Evolutionary conservation across 345 rosid genomes (phyloP), one percentile per base, ranked within the genome.

Genomic region (Gossypium rotundifolium): DNA sequence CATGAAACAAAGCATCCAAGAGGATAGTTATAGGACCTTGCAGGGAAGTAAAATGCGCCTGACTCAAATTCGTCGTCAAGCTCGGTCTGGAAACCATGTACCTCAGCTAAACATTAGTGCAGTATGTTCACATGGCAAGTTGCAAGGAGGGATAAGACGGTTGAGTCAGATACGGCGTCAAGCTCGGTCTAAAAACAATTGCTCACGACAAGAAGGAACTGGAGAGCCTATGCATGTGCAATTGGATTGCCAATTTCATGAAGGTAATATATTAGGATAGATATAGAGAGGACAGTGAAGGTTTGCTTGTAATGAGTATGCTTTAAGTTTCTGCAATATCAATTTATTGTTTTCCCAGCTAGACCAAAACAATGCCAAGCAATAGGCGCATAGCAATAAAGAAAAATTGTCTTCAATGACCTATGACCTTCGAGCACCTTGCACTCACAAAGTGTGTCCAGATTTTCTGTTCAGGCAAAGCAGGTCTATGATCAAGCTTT

Each of bases 21-120:
- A 25, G 46, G 66, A 42, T 9, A 13, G 45, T 18, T 8, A 2
- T 45, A 16, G 68, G 18, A 3, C 9, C 18, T 18, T 57, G 60
- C 76, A 49, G 17, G 48, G 69, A 51, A 49, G 51, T 61, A 62
- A 38, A 49, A 62, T 12, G n/a, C 70, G 70, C 48, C 70, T 62
- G 44, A 74, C 76, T 61, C 51, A 74, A 74, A 18, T 74, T 20
- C 76, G 61, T 25, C 61, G 69, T 62, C 76, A 18, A 63, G 70
- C 76, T 62, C 48, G 76, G 62, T 74, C 18, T 4, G 68, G 63
- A 33, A 51, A 12, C 42, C 58, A 13, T 63, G 44, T 12, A 7
- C 42, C 33, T 22, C 6, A 4, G 66, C 67, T 23, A 45, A 13
- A 14, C 8, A 16, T 59, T 46, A 14, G 1, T 59, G 25, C 53